Evolutionary conservation across 208 protist species (phyloP), one percentile per base, ranked within the genome.

Genomic region (Blastocrithidia nonstop): DNA sequence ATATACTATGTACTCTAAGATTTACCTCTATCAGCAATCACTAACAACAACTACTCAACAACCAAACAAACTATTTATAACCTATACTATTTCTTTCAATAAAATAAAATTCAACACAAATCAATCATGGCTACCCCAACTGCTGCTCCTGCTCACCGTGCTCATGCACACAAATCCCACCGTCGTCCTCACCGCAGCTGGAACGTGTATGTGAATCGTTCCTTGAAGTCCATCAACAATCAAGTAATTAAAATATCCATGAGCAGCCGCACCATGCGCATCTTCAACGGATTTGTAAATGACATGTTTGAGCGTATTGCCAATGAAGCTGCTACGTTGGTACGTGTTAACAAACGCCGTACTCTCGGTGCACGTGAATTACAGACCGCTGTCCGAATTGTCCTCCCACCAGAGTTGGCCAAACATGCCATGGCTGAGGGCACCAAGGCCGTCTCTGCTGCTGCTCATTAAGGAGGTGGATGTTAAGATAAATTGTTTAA

Each of bases 271-370:
- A 93, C 90, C 45, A 98, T 97, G 95, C 67, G 60, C 47, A 96
- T 98, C 49, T 94, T 99, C 85, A 97, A 97, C 85, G 96, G 88
- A 20, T 98, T 97, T 60, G 88, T 98, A 50, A 92, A 87, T 61
- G 96, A 98, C 80, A 82, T 96, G 53, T 96, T 98, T 58, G 94
- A 98, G 66, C 75, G 92, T 57, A 89, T 98, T 44, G 88, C 90
- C 13, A 48, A 54, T 23, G 91, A 98, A 71, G 93, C 93, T 3
- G 77, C 83, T 25, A 66, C 70, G 19, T 72, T 98, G 13, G 84
- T 95, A 19, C 69, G 77, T 54, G 84, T 86, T 58, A 97, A 97
- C 85, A 95, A 95, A 74, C 91, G 86, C 67, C 59, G 69, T 45
- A 98, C 94, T 32, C 71, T 97, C 50, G 76, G 84, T 39, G 94